phyloP scores from a whole-genome alignment of 805 yeast species.

The Schwanniomyces vanrijiae region DNA sequence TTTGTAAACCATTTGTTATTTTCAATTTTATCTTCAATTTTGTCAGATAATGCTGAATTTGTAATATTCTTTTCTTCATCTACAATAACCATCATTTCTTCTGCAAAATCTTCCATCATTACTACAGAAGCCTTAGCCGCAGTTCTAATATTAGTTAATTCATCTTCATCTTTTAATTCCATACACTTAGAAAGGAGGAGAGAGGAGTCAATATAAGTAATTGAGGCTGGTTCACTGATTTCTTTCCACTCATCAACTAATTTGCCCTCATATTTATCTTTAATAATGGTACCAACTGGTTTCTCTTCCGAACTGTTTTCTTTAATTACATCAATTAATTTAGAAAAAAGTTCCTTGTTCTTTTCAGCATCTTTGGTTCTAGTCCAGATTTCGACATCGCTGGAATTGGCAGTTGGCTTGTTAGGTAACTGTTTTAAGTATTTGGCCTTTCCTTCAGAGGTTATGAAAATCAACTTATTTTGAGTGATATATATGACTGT shows the following conservation, averaged over 20 bases:
- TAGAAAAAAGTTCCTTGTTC: conserved; percentile 63
- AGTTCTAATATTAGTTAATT: conserved; percentile 58
- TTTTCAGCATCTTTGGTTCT: conserved; percentile 82
- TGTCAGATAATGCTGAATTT: conserved; percentile 70
- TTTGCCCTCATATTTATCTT: conserved; percentile 81
- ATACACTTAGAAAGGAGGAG: conserved; percentile 53
- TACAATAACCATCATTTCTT: conserved; percentile 82
- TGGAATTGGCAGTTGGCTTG: conserved; percentile 36
- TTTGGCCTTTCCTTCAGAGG: conserved; percentile 83
- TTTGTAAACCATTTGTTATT: conserved; percentile 63
- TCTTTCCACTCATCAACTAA: conserved; percentile 79
- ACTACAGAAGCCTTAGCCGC: conserved; percentile 79
- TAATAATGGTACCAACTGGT: conserved; percentile 63
- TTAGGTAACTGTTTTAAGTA: conserved; percentile 62
- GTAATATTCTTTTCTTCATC: conserved; percentile 83
- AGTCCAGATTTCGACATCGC: conserved; percentile 57
- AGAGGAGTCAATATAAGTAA: conserved; percentile 47
- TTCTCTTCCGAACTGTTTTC: conserved; percentile 34
- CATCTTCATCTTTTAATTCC: conserved; percentile 79
- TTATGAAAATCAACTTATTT: conserved; percentile 61
- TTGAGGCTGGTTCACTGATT: conserved; percentile 30
- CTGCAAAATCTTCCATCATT: conserved; percentile 78
- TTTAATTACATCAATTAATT: conserved; percentile 51
- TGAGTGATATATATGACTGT: conserved; percentile 69
- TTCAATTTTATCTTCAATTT: conserved; percentile 79